phyloP scores from a whole-genome alignment of 345 rosid species.

The Pugionium cornutum region DNA sequence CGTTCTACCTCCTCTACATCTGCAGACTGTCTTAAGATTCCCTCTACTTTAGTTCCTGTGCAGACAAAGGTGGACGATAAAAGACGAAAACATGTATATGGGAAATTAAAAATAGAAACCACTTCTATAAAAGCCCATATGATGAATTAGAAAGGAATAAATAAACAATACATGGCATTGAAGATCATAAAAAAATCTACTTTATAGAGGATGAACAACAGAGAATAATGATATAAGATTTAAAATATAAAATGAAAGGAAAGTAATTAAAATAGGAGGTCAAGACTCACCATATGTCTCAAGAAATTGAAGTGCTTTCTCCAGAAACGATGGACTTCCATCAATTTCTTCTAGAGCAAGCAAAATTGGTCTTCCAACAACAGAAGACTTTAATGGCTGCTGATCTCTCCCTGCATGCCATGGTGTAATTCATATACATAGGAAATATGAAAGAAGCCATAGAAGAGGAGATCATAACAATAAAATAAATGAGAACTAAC shows the following conservation, averaged over 20 bases:
- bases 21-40: slow-evolving; percentile 91
- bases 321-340: slow-evolving; percentile 95
- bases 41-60: slow-evolving; percentile 81
- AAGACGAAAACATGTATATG: slow-evolving; percentile 6
- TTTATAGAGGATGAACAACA: slow-evolving; percentile 8
- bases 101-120: not conserved
- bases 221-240: not conserved
- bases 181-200: not conserved
- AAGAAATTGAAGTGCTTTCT: slow-evolving; percentile 95
- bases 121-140: slow-evolving; percentile 6
- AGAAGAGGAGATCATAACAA: slow-evolving; percentile 1
- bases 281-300: slow-evolving; percentile 75
- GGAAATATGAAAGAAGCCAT: slow-evolving; percentile 6
- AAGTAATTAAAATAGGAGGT: slow-evolving; percentile 13
- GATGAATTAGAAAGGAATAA: not conserved
- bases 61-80: slow-evolving; percentile 36
- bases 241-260: not conserved
- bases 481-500: slow-evolving; percentile 48
- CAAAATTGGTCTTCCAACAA: slow-evolving; percentile 96
- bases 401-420: slow-evolving; percentile 78
- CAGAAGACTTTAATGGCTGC: slow-evolving; percentile 82
- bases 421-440: slow-evolving; percentile 13
- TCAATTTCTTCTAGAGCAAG: slow-evolving; percentile 98
- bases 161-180: not conserved
- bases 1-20: slow-evolving; percentile 98